Percentiles rank a stretch among this genome's conserved stretches.
These are phyloP conservation scores for Chlamydomonas sphaeroides DNA, from an alignment of 139 green algal species.

Conservation along the genomic window DNA sequence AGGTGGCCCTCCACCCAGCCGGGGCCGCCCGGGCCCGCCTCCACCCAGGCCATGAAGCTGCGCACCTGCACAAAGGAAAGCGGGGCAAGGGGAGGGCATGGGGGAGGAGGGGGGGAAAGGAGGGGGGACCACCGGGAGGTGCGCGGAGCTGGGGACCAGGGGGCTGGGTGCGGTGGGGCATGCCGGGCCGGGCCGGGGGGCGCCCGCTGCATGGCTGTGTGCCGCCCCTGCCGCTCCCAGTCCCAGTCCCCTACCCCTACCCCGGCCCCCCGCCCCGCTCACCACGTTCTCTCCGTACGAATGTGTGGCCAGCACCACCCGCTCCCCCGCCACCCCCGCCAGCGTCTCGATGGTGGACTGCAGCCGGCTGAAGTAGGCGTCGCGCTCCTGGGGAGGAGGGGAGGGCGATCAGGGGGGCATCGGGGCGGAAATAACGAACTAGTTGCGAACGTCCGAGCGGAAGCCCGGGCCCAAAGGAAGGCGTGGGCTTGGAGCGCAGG, in stretches of 20 bases:
- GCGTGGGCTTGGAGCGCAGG: too few relatives aligned
- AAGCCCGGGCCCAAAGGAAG: too few relatives aligned
- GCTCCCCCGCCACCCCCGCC: conserved; percentile 5
- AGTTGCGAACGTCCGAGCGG: too few relatives aligned
- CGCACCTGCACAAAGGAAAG: too few relatives aligned
- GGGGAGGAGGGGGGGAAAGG: neutral
- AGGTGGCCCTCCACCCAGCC: conserved; percentile 81
- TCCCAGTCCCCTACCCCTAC: too few relatives aligned
- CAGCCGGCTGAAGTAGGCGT: conserved; percentile 75
- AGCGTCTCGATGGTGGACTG: conserved; percentile 53
- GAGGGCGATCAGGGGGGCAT: too few relatives aligned
- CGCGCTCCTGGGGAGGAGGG: conserved; percentile 24
- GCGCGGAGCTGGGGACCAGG: neutral
- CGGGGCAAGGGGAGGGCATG: neutral
- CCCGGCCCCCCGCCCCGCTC: neutral
- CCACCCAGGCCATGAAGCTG: conserved; percentile 66
- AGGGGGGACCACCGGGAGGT: too few relatives aligned
- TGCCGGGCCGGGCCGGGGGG: too few relatives aligned
- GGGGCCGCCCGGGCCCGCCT: conserved; percentile 23
- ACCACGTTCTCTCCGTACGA: conserved; percentile 62
- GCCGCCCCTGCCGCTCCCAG: too few relatives aligned
- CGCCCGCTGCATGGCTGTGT: too few relatives aligned
- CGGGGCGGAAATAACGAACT: too few relatives aligned
- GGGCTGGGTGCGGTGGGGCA: too few relatives aligned
- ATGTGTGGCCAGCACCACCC: conserved; percentile 66